These are phyloP conservation scores for Golubevia pallescens DNA, from an alignment of 1,284 basidiomycete species.

Conservation along the genomic window DNA sequence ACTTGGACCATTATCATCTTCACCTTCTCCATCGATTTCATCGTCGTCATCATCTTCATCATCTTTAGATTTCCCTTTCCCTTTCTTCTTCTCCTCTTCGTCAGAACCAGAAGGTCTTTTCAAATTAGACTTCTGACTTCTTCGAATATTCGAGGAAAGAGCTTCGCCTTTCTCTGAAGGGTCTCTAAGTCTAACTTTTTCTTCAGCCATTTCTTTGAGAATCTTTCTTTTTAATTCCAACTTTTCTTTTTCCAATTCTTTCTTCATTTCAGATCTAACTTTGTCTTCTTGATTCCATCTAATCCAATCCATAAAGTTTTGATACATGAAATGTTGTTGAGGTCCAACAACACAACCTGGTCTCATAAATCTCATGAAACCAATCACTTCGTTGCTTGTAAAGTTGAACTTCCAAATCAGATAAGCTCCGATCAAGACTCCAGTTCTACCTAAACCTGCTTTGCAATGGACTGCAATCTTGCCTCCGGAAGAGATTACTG, in stretches of 20 bases:
- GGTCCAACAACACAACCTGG: constrained; percentile 92
- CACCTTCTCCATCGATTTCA: not conserved
- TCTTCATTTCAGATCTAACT: no score
- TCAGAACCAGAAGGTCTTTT: not conserved
- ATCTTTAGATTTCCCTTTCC: constrained; percentile 15
- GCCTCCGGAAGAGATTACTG: constrained; percentile 76
- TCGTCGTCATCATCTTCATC: not conserved
- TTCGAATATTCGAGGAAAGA: not conserved
- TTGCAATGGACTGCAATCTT: constrained; percentile 82
- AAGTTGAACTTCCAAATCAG: constrained; percentile 99
- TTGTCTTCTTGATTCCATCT: constrained; percentile 74
- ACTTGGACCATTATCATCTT: not conserved
- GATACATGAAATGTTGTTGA: constrained; percentile 88
- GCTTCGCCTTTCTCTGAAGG: not conserved
- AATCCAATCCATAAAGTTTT: constrained; percentile 90
- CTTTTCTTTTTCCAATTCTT: no score
- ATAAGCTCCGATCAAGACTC: constrained; percentile 95
- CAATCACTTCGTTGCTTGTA: constrained; percentile 95
- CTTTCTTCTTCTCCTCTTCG: constrained; percentile 6
- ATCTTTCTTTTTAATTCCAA: constrained; percentile 15
- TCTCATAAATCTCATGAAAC: constrained; percentile 95
- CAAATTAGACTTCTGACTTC: not conserved
- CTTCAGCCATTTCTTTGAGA: constrained; percentile 41
- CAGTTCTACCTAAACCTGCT: constrained; percentile 88
- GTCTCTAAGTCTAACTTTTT: constrained; percentile 25